Evolutionary conservation across 2,329 filamentous ascomycete species (phyloP).

Genomic region (Taxawa tesnikishii): DNA sequence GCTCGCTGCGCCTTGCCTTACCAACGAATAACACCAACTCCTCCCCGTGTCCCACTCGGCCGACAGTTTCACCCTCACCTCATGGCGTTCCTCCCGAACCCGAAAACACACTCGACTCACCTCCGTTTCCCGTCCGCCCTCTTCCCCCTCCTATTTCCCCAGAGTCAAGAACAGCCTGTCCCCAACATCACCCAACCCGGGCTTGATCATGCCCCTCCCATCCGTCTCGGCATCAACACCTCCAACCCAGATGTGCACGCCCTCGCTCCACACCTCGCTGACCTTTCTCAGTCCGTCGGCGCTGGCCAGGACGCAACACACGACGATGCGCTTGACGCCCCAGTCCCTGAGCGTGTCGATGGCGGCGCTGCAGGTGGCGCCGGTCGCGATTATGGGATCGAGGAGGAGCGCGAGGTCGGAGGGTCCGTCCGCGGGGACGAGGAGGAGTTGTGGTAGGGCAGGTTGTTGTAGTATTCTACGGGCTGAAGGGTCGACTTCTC

Average conservation of each 20-base stretch:
- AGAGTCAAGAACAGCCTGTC: conserved; percentile 82
- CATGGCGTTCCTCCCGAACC: neutral
- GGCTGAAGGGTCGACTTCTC: conserved; percentile 77
- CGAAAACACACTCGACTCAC: too few species aligned
- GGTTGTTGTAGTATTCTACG: conserved; percentile 97
- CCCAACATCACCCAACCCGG: conserved; percentile 80
- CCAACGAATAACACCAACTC: too few species aligned
- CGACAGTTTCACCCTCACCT: neutral
- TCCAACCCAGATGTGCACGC: conserved; percentile 69
- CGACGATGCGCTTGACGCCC: conserved; percentile 72
- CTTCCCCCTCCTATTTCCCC: conserved; percentile 49
- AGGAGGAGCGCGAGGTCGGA: conserved; percentile 67
- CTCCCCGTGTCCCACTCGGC: neutral
- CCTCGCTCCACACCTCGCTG: conserved; percentile 62
- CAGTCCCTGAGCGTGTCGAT: conserved; percentile 84
- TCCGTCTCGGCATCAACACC: conserved; percentile 66
- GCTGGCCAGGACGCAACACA: conserved; percentile 65
- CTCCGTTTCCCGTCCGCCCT: too few species aligned
- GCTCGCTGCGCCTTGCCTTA: too few species aligned
- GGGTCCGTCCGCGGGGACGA: conserved; percentile 21
- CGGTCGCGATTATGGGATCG: conserved; percentile 89
- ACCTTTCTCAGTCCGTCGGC: conserved; percentile 57
- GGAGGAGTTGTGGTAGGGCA: conserved; percentile 54
- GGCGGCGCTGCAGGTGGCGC: conserved; percentile 77
- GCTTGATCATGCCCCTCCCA: conserved; percentile 76